phyloP scores from a whole-genome alignment of 2,329 filamentous ascomycete species.

The Mycosphaerella sp. region DNA sequence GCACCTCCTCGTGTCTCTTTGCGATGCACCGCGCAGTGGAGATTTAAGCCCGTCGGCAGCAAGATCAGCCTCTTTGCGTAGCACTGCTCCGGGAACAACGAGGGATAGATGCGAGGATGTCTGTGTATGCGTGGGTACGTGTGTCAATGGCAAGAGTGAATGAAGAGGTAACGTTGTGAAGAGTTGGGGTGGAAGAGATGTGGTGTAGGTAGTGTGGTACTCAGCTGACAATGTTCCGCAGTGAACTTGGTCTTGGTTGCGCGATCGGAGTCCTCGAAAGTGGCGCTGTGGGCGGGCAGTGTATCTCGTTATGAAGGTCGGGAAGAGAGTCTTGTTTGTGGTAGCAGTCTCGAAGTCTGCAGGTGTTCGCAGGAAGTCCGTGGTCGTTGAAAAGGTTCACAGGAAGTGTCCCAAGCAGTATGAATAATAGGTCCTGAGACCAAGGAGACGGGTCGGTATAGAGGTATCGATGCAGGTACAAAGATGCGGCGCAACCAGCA shows the following conservation, averaged over 20 bases:
- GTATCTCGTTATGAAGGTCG: neutral
- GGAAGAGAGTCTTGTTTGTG: neutral
- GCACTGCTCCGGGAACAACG: neutral
- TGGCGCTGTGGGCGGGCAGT: neutral
- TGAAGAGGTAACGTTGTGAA: neutral
- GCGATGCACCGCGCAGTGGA: slow-evolving; percentile 2
- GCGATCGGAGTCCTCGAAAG: neutral
- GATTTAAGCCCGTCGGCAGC: slow-evolving; percentile 8
- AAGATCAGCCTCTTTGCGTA: slow-evolving; percentile 13
- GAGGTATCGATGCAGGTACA: slow-evolving; percentile 3
- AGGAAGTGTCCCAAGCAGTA: neutral
- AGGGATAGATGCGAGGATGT: neutral
- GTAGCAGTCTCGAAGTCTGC: neutral
- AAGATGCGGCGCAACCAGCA: neutral
- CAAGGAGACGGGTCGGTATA: neutral
- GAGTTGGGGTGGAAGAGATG: neutral
- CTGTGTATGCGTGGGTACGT: neutral
- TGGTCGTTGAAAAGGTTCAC: neutral
- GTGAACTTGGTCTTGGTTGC: neutral
- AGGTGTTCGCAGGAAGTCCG: slow-evolving; percentile 9
- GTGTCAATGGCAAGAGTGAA: neutral
- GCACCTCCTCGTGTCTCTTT: slow-evolving; percentile 10
- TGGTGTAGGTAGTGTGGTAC: neutral
- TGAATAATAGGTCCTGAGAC: no score
- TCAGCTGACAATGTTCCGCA: neutral